Evolutionary conservation across 148 eudicot genomes (phyloP), one percentile per base, ranked within the genome.

Genomic region (Camellia japonica): DNA sequence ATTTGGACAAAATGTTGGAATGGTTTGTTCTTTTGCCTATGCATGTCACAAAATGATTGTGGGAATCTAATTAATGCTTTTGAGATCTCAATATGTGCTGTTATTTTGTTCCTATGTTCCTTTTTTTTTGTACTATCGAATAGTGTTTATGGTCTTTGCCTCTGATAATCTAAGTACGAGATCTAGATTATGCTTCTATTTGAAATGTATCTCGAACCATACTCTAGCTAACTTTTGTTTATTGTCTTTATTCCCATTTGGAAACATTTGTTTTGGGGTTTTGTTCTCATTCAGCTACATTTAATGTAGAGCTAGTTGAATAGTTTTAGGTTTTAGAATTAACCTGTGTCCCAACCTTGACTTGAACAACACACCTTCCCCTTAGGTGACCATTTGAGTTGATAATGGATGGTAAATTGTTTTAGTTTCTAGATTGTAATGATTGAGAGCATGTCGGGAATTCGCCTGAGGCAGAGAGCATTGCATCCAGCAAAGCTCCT

Each of bases 1-100:
- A 41, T 74, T 74, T 74, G 77, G 77, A 16, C 77, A 74, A 58
- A 55, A 74, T 74, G 4, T 74, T 30, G 64, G 47, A 74, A 74
- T 74, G 77, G 77, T 74, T 54, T 55, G 64, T 58, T 55, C 47
- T 74, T 59, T 56, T 55, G 6, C 77, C 62, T 74, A 46, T 70
- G 55, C 30, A 46, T 56, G n/a, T 41, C 41, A 19, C 30, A n/a
- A n/a, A n/a, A 71, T 11, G 2, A 69, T 44, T 69, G 16, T 46
- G 49, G 19, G 3, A 69, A 46, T 55, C 15, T 72, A 13, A 23
- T 72, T 54, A 6, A 72, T 72, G 75, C 61, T 47, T 72, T 72
- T 20, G 15, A 52, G 73, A 70, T 70, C 73, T 70, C 55, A 70
- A 10, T 47, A 52, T 51, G 75, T 20, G 11, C n/a, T 52, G 20